These are phyloP conservation scores for Entomortierella parvispora DNA, from an alignment of 192 early-diverging fungal genomes.

Conservation along the genomic window DNA sequence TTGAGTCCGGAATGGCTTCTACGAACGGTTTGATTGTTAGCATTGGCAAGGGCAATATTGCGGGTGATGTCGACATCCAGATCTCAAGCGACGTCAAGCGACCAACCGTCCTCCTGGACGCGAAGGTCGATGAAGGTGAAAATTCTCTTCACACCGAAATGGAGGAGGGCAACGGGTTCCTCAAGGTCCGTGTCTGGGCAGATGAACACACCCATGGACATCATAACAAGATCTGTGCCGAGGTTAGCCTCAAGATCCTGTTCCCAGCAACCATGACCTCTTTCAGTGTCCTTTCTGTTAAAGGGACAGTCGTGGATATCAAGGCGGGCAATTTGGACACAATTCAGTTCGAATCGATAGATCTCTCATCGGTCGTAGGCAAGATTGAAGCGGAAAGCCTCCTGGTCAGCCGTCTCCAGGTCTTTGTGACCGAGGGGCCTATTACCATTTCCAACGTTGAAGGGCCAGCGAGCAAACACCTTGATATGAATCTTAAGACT, in stretches of 20 bases:
- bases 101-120: background rate
- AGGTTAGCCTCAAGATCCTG: background rate
- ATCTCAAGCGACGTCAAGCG: background rate
- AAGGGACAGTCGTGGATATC: constrained; percentile 8
- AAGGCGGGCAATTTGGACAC: background rate
- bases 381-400: background rate
- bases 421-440: background rate
- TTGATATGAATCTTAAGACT: background rate
- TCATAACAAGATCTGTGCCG: constrained; percentile 11
- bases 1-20: background rate
- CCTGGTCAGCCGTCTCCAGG: background rate
- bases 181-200: constrained; percentile 1
- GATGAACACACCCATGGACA: constrained; percentile 3
- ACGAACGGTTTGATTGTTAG: constrained; percentile 1
- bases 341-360: constrained; percentile 1
- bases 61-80: background rate
- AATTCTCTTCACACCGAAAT: no score
- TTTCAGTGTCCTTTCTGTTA: constrained; percentile 10
- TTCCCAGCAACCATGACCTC: constrained; percentile 1
- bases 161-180: no score
- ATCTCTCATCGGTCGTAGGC: background rate
- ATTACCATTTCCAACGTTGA: background rate
- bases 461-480: background rate
- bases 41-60: constrained; percentile 15
- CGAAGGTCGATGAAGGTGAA: constrained; percentile 12